A percentile compares a stretch with the other conserved stretches of the same genome.
Evolutionary conservation across 2,329 filamentous ascomycete genomes (phyloP).

Genomic region (Orbilia quercus): DNA sequence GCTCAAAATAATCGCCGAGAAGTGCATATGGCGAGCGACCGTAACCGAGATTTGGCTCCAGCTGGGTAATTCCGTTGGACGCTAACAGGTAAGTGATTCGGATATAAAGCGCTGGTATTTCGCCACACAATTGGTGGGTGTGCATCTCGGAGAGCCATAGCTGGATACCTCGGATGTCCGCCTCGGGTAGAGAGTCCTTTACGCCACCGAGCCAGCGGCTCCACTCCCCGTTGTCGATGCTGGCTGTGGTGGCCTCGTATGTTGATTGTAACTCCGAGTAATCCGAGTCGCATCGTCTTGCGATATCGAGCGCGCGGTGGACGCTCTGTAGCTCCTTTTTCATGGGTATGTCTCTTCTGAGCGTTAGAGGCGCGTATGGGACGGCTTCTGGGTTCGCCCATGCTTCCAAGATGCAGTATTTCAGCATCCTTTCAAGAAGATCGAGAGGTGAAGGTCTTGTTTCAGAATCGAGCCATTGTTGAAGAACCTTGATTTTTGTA

Average conservation of each 20-base stretch:
- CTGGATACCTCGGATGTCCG: slow-evolving; percentile 13
- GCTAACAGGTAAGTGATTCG: slow-evolving; percentile 27
- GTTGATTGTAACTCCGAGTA: slow-evolving; percentile 27
- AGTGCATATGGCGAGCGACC: slow-evolving; percentile 18
- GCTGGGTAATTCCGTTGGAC: slow-evolving; percentile 5
- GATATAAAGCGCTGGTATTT: slow-evolving; percentile 33
- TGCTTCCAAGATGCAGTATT: slow-evolving; percentile 39
- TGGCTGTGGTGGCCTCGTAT: not conserved
- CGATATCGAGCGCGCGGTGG: slow-evolving; percentile 38
- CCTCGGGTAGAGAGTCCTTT: not conserved
- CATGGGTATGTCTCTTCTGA: slow-evolving; percentile 40
- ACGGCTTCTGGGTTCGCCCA: slow-evolving; percentile 29
- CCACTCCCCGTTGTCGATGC: slow-evolving; percentile 22
- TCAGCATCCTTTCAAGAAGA: slow-evolving; percentile 40
- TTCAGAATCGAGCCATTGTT: slow-evolving; percentile 24
- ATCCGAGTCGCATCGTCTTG: slow-evolving; percentile 35
- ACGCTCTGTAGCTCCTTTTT: slow-evolving; percentile 27
- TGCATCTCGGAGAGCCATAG: slow-evolving; percentile 15
- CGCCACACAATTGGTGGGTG: slow-evolving; percentile 3
- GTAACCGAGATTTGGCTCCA: not conserved
- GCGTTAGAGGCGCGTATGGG: slow-evolving; percentile 32
- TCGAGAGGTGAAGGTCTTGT: slow-evolving; percentile 11
- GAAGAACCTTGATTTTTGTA: slow-evolving; percentile 4
- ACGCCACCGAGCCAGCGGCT: slow-evolving; percentile 8
- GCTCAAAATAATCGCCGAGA: slow-evolving; percentile 33